A percentile compares a stretch with the other conserved stretches of the same genome.
Evolutionary conservation across 2,329 filamentous ascomycete species (phyloP).

Genomic region (Nigrospora osmanthi): DNA sequence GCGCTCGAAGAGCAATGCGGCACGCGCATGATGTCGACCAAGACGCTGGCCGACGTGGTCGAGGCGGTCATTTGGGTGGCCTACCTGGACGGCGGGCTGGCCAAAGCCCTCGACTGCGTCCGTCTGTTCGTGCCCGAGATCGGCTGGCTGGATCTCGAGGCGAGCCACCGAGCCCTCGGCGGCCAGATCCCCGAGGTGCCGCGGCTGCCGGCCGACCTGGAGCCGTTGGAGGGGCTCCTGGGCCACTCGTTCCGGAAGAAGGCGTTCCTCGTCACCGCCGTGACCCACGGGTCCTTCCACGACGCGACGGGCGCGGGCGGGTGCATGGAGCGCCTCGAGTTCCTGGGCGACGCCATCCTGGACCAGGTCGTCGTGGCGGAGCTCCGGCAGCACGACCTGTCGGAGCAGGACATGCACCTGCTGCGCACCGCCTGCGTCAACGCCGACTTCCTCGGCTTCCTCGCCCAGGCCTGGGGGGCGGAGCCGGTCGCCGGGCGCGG

Average conservation of each 20-base stretch:
- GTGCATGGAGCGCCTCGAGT: slow-evolving; percentile 70
- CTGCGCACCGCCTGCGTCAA: slow-evolving; percentile 74
- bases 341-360: slow-evolving; percentile 78
- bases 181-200: slow-evolving; percentile 25
- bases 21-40: slow-evolving; percentile 41
- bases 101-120: slow-evolving; percentile 57
- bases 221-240: slow-evolving; percentile 54
- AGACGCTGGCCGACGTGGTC: slow-evolving; percentile 79
- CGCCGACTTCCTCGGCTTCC: slow-evolving; percentile 69
- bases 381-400: slow-evolving; percentile 44
- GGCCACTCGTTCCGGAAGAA: slow-evolving; percentile 66
- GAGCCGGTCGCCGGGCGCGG: slow-evolving; percentile 21
- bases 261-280: slow-evolving; percentile 64
- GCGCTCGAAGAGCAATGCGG: not conserved
- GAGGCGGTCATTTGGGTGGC: slow-evolving; percentile 77
- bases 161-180: slow-evolving; percentile 35
- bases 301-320: slow-evolving; percentile 26
- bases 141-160: slow-evolving; percentile 40
- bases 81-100: slow-evolving; percentile 59
- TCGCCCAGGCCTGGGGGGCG: slow-evolving; percentile 53
- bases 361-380: slow-evolving; percentile 65
- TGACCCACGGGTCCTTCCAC: slow-evolving; percentile 65
- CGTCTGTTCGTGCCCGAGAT: slow-evolving; percentile 56
- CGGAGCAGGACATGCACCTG: slow-evolving; percentile 60
- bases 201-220: slow-evolving; percentile 30